Conservation (phyloP, 1,284 basidiomycete species). For the Abortiporus biennis region DNA sequence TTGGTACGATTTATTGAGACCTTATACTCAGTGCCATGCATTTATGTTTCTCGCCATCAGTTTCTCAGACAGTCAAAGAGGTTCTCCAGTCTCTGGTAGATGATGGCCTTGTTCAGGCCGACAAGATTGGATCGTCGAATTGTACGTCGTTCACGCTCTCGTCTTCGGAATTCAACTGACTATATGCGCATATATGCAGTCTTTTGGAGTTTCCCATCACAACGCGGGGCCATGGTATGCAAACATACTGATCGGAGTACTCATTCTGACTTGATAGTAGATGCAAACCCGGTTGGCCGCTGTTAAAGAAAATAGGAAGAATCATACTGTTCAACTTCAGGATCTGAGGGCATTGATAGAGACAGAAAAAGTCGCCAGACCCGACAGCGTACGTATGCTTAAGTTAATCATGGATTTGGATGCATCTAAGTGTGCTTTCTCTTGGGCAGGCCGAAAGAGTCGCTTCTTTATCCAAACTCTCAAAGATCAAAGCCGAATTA, state of each 20-base stretch:
- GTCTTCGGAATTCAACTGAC: slow-evolving; percentile 8
- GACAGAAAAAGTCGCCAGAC: slow-evolving; percentile 49
- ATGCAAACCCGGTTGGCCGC: slow-evolving; percentile 54
- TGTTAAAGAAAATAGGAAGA: slow-evolving; percentile 43
- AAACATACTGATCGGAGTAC: neutral
- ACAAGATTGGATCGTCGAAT: slow-evolving; percentile 90
- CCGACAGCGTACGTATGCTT: slow-evolving; percentile 52
- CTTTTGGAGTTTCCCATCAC: slow-evolving; percentile 91
- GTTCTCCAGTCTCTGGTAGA: slow-evolving; percentile 80
- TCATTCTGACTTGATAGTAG: slow-evolving; percentile 28
- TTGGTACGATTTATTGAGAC: slow-evolving; percentile 45
- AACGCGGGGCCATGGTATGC: slow-evolving; percentile 70
- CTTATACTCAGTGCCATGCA: neutral
- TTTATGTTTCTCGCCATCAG: slow-evolving; percentile 31
- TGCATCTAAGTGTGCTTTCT: neutral
- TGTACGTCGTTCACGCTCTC: slow-evolving; percentile 44
- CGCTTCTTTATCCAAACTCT: slow-evolving; percentile 42
- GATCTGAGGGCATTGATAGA: slow-evolving; percentile 17
- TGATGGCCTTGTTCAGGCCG: slow-evolving; percentile 75
- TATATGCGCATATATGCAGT: slow-evolving; percentile 47
- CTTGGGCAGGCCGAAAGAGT: slow-evolving; percentile 48
- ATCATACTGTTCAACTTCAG: slow-evolving; percentile 39
- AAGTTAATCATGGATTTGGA: neutral
- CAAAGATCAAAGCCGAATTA: slow-evolving; percentile 46
- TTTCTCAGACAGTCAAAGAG: slow-evolving; percentile 85